These are phyloP conservation scores for Coniophora puteana DNA, from an alignment of 1,284 basidiomycete genomes.

Conservation along the genomic window DNA sequence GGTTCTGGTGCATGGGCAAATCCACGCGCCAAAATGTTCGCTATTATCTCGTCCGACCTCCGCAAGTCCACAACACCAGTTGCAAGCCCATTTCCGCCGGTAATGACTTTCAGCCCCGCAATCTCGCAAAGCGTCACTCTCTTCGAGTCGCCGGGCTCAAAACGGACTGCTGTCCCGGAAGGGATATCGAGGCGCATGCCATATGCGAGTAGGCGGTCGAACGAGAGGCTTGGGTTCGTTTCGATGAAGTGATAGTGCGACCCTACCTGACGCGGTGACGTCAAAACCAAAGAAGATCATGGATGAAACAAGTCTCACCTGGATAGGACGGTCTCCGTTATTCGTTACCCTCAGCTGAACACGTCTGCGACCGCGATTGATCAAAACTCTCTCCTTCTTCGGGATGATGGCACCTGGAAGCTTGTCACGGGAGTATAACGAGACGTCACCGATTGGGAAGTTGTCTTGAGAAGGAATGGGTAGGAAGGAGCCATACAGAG, in stretches of 20 bases:
- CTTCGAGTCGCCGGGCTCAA: constrained; percentile 92
- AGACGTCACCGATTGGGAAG: constrained; percentile 58
- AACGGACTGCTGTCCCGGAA: constrained; percentile 93
- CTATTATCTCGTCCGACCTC: constrained; percentile 45
- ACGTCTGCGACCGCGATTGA: constrained; percentile 74
- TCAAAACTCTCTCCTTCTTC: constrained; percentile 61
- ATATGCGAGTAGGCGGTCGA: constrained; percentile 81
- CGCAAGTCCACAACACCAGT: constrained; percentile 47
- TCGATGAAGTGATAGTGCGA: constrained; percentile 96
- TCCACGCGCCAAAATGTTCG: constrained; percentile 35
- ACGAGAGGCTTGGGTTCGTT: constrained; percentile 78
- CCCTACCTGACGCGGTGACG: constrained; percentile 56
- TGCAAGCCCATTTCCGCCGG: constrained; percentile 81
- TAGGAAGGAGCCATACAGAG: constrained; percentile 91
- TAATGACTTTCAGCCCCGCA: constrained; percentile 68
- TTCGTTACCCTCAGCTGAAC: constrained; percentile 83
- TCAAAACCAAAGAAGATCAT: constrained; percentile 4
- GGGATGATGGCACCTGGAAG: constrained; percentile 77
- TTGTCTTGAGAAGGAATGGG: constrained; percentile 68
- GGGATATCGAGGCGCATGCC: constrained; percentile 90
- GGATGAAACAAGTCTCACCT: constrained; percentile 42
- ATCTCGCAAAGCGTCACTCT: constrained; percentile 83
- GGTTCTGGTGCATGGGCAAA: constrained; percentile 67
- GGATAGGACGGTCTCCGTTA: constrained; percentile 91
- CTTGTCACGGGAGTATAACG: constrained; percentile 48